Percentiles rank a stretch among this genome's conserved stretches.
These are phyloP conservation scores for Whalleya microplaca DNA, from an alignment of 2,329 filamentous ascomycete species.

Conservation along the genomic window DNA sequence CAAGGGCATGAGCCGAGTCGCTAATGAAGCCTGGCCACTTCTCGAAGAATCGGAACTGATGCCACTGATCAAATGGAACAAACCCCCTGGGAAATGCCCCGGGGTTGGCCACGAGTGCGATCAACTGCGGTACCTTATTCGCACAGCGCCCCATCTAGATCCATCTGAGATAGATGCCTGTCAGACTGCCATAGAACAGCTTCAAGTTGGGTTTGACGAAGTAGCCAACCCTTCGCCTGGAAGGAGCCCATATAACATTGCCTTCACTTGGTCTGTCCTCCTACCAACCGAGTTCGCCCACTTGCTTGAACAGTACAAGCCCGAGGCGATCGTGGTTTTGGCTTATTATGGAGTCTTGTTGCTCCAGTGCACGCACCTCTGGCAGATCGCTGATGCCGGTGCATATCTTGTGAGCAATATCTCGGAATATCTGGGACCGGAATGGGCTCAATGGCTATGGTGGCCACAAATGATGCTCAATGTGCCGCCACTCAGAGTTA, in stretches of 20 bases:
- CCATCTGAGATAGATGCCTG: conserved; percentile 32
- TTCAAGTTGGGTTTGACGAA: conserved; percentile 33
- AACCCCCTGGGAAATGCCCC: conserved; percentile 9
- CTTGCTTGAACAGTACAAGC: conserved; percentile 25
- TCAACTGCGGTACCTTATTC: conserved; percentile 26
- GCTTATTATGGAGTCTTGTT: conserved; percentile 36
- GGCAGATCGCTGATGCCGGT: conserved; percentile 31
- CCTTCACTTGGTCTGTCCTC: conserved; percentile 34
- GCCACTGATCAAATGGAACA: conserved; percentile 29
- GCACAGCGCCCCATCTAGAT: conserved; percentile 16
- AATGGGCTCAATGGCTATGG: too few species aligned
- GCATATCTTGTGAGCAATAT: conserved; percentile 9
- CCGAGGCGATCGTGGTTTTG: conserved; percentile 34
- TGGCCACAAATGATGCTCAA: too few species aligned
- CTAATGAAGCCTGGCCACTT: conserved; percentile 31
- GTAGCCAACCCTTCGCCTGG: conserved; percentile 6
- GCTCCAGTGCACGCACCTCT: conserved; percentile 31
- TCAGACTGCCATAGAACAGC: conserved; percentile 28
- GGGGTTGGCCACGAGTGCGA: conserved; percentile 31
- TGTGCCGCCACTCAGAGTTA: too few species aligned
- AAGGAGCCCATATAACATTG: conserved; percentile 27
- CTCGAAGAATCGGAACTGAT: conserved; percentile 33
- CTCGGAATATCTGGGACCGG: not conserved
- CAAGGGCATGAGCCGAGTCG: conserved; percentile 28
- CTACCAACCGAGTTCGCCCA: conserved; percentile 29